Evolutionary conservation across 768 basidiomycete species (phyloP).

Genomic region (Tylopilus cervinicoccineus): DNA sequence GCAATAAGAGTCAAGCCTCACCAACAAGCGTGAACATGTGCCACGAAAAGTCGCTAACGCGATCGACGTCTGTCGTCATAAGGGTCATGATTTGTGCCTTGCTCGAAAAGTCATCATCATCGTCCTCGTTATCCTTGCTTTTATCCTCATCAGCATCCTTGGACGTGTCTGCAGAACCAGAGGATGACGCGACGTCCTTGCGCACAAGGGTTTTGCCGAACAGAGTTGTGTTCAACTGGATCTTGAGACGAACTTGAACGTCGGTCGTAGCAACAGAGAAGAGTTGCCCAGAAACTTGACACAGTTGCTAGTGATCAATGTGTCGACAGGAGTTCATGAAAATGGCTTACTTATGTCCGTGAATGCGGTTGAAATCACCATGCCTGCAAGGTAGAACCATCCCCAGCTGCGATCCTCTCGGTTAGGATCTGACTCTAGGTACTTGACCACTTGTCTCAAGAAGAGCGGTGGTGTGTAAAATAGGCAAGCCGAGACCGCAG

Average conservation of each 20-base stretch:
- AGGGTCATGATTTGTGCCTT: conserved; percentile 89
- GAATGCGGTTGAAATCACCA: conserved; percentile 44
- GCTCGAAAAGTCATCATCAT: conserved; percentile 58
- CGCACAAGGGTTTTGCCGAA: conserved; percentile 84
- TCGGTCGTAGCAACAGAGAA: conserved; percentile 68
- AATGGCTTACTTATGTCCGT: conserved; percentile 39
- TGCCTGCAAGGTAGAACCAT: conserved; percentile 60
- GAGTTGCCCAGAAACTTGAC: conserved; percentile 61
- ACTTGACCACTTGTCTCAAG: conserved; percentile 53
- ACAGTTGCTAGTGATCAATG: conserved; percentile 4
- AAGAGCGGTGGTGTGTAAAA: conserved; percentile 68
- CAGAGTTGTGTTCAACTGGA: conserved; percentile 79
- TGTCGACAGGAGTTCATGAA: background rate
- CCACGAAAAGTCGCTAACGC: conserved; percentile 82
- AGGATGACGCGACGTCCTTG: conserved; percentile 77
- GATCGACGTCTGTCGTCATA: conserved; percentile 93
- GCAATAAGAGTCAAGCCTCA: conserved; percentile 26
- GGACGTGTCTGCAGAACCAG: conserved; percentile 28
- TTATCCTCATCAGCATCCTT: conserved; percentile 20
- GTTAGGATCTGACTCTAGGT: conserved; percentile 60
- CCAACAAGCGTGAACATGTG: conserved; percentile 74
- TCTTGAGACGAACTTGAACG: conserved; percentile 64
- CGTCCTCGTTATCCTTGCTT: conserved; percentile 13
- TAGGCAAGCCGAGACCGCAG: conserved; percentile 52
- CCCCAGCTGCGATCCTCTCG: conserved; percentile 64